Evolutionary conservation across 306 rosid genomes (phyloP).

Genomic region (Cicer arietinum): DNA sequence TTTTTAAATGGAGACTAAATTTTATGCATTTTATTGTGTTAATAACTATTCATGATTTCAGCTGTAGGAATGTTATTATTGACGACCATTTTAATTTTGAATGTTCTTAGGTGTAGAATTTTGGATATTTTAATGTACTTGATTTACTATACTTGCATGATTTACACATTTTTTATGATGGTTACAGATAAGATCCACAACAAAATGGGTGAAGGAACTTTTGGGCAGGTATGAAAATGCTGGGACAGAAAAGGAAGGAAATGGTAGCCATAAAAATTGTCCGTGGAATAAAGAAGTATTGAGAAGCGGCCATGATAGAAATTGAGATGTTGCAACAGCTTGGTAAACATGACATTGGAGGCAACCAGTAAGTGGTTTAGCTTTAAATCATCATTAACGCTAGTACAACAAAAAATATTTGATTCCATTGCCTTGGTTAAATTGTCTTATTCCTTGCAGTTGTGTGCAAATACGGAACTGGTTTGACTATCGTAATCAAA

Average conservation of each 20-base stretch:
- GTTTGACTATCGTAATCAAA: constrained; percentile 99
- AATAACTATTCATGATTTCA: background rate
- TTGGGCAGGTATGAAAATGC: constrained; percentile 96
- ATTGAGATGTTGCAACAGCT: constrained; percentile 91
- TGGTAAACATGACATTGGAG: constrained; percentile 88
- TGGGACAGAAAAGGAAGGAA: constrained; percentile 94
- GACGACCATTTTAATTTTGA: background rate
- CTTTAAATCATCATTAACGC: constrained; percentile 1
- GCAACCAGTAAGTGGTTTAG: constrained; percentile 73
- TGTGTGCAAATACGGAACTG: constrained; percentile 99
- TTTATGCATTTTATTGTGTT: background rate
- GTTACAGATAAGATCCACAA: constrained; percentile 79
- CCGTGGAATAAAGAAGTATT: constrained; percentile 86
- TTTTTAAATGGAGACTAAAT: background rate
- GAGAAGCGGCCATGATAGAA: constrained; percentile 99
- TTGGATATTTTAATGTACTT: background rate
- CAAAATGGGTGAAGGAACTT: constrained; percentile 99
- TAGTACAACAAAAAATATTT: constrained; percentile 25
- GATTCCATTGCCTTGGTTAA: constrained; percentile 64
- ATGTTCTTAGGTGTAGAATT: background rate
- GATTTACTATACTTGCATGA: background rate
- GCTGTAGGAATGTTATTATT: too few relatives aligned
- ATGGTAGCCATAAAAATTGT: constrained; percentile 95
- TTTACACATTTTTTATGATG: constrained; percentile 1
- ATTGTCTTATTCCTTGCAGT: constrained; percentile 98